phyloP scores from a whole-genome alignment of 495 filamentous ascomycete genomes.

The Opeltia flavorubescens region DNA sequence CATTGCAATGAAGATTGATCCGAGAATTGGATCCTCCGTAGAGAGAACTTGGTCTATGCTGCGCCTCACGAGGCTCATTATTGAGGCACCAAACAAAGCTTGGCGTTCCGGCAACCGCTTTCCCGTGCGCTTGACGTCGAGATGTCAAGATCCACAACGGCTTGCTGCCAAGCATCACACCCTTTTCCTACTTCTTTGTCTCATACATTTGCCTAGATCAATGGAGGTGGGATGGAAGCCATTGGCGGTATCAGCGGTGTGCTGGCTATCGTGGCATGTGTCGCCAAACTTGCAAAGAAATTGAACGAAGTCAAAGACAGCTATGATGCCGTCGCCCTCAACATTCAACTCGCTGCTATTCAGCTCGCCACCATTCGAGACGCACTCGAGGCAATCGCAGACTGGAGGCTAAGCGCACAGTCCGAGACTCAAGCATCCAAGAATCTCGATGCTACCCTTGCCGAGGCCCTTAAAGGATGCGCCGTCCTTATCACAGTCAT shows the following conservation, averaged over 20 bases:
- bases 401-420: conserved; percentile 6
- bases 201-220: not conserved
- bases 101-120: no score
- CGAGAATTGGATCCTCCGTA: no score
- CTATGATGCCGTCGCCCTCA: conserved; percentile 13
- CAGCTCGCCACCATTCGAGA: conserved; percentile 12
- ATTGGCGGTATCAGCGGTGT: conserved; percentile 3
- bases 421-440: conserved; percentile 1
- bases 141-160: not conserved
- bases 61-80: no score
- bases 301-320: conserved; percentile 11
- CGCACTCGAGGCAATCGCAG: conserved; percentile 10
- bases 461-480: conserved; percentile 11
- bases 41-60: no score
- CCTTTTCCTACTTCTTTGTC: not conserved
- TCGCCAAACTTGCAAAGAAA: conserved; percentile 10
- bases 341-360: conserved; percentile 11
- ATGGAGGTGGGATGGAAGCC: conserved; percentile 1
- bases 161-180: not conserved
- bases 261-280: conserved; percentile 3
- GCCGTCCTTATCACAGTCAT: conserved; percentile 14
- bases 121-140: no score
- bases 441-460: conserved; percentile 11
- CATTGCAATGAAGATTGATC: no score
- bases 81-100: no score